Conservation (phyloP, 768 basidiomycete species). For the Pleurotus cornucopiae region DNA sequence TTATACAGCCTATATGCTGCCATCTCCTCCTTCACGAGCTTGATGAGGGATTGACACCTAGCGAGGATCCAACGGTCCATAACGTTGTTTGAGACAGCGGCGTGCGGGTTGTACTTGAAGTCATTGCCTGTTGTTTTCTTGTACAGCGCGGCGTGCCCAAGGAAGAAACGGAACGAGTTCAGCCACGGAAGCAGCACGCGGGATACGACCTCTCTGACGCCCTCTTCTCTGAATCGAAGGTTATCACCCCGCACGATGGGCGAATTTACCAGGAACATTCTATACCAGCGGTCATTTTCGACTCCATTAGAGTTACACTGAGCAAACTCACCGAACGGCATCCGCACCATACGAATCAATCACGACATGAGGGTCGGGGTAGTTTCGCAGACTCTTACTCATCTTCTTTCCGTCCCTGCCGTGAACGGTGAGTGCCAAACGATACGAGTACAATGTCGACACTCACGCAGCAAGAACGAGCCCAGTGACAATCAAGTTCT, state of each 20-base stretch:
- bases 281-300: conserved; percentile 18
- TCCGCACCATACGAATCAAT: conserved; percentile 93
- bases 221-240: conserved; percentile 95
- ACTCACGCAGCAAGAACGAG: conserved; percentile 91
- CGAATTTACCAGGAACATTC: conserved; percentile 98
- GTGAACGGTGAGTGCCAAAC: conserved; percentile 2
- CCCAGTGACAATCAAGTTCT: conserved; percentile 95
- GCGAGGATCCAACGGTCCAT: conserved; percentile 99
- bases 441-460: not conserved
- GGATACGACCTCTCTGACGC: conserved; percentile 93
- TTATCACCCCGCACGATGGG: conserved; percentile 98
- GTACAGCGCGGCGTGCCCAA: conserved; percentile 86
- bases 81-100: conserved; percentile 80
- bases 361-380: conserved; percentile 91
- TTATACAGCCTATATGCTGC: conserved; percentile 96
- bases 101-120: conserved; percentile 87
- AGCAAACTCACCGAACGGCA: conserved; percentile 66
- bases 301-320: not conserved
- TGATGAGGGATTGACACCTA: conserved; percentile 94
- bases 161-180: conserved; percentile 98
- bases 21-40: conserved; percentile 91
- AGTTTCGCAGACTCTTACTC: conserved; percentile 97
- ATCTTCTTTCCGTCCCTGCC: conserved; percentile 96
- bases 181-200: conserved; percentile 98
- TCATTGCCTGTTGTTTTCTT: conserved; percentile 74